These are phyloP conservation scores for Talaromyces sp. DNA, from an alignment of 2,329 filamentous ascomycete species.

Conservation along the genomic window DNA sequence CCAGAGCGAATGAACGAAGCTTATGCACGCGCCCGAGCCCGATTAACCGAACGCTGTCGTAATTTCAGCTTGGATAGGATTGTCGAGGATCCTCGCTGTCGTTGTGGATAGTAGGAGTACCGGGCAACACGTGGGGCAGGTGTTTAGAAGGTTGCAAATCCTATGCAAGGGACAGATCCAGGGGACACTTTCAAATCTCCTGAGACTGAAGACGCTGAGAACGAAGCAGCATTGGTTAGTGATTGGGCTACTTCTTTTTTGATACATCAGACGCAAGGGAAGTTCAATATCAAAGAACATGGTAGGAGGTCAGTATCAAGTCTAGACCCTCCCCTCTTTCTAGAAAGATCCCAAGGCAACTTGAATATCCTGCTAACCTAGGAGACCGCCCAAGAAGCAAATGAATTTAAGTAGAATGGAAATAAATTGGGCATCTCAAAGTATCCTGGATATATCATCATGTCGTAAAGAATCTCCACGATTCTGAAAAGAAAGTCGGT, in stretches of 20 bases:
- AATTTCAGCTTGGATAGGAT: not conserved
- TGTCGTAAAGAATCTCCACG: slow-evolving; percentile 12
- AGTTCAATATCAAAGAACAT: slow-evolving; percentile 14
- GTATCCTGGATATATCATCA: slow-evolving; percentile 20
- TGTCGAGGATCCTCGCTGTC: slow-evolving; percentile 7
- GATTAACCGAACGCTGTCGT: slow-evolving; percentile 14
- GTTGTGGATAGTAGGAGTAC: slow-evolving; percentile 7
- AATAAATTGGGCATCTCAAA: slow-evolving; percentile 10
- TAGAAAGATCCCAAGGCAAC: not conserved
- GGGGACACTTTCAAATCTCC: slow-evolving; percentile 7
- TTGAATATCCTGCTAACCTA: slow-evolving; percentile 1
- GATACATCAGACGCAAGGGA: slow-evolving; percentile 28
- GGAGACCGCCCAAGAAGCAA: not conserved
- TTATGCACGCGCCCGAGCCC: slow-evolving; percentile 19
- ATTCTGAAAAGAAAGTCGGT: slow-evolving; percentile 4
- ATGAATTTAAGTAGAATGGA: not conserved
- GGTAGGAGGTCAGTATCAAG: slow-evolving; percentile 10
- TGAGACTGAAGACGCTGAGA: slow-evolving; percentile 6
- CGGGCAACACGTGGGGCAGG: slow-evolving; percentile 20
- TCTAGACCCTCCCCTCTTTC: too few species aligned
- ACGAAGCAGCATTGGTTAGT: slow-evolving; percentile 4
- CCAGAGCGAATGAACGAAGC: slow-evolving; percentile 9
- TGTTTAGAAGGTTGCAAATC: slow-evolving; percentile 14
- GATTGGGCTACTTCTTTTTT: not conserved
- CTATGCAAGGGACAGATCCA: slow-evolving; percentile 22